phyloP scores from a whole-genome alignment of 208 protist genomes.

The Polymyxa betae region DNA sequence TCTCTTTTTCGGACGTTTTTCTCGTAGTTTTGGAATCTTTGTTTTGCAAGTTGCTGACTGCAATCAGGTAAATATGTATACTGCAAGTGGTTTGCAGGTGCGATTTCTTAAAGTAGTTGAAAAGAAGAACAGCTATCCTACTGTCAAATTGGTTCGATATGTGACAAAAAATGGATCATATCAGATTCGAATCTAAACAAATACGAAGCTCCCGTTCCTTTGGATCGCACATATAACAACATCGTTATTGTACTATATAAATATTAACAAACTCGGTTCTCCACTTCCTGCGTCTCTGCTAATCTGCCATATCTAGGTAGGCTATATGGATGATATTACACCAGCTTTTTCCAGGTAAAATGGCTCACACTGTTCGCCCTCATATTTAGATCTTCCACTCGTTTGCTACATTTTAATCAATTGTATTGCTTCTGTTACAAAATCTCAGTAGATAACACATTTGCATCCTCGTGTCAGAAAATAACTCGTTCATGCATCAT shows the following conservation, averaged over 20 bases:
- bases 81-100: slow-evolving; percentile 91
- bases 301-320: neutral
- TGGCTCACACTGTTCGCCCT: neutral
- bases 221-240: too few relatives aligned
- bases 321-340: neutral
- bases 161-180: slow-evolving; percentile 94
- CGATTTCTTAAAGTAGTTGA: slow-evolving; percentile 87
- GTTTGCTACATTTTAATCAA: too few relatives aligned
- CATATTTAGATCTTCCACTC: too few relatives aligned
- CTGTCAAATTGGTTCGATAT: slow-evolving; percentile 98
- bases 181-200: slow-evolving; percentile 80
- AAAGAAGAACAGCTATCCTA: slow-evolving; percentile 79
- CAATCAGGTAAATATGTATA: slow-evolving; percentile 84
- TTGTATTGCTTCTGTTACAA: too few relatives aligned
- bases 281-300: neutral
- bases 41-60: slow-evolving; percentile 22
- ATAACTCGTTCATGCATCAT: too few relatives aligned
- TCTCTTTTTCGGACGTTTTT: neutral
- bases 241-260: too few relatives aligned
- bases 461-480: too few relatives aligned
- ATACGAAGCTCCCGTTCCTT: too few relatives aligned
- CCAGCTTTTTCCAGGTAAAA: neutral
- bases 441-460: too few relatives aligned
- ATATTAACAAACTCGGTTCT: too few relatives aligned
- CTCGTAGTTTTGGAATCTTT: too few relatives aligned